A percentile compares a stretch with the other conserved stretches of the same genome.
These are phyloP conservation scores for Dictyostelium discoideum DNA, from an alignment of 78 protist genomes.

Conservation along the genomic window DNA sequence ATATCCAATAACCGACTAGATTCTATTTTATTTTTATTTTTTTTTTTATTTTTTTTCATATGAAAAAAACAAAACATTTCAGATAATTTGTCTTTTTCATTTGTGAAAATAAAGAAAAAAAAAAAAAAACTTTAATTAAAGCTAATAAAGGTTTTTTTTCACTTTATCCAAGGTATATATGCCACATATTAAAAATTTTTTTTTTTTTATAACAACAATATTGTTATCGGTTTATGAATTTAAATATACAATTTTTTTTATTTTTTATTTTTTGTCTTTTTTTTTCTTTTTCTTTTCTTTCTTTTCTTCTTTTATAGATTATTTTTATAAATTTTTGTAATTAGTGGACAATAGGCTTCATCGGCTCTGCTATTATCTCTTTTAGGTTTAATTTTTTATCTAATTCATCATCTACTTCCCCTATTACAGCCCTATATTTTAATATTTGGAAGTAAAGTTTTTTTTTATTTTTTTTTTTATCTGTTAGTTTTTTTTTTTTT, in stretches of 20 bases:
- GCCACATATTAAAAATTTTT: background rate
- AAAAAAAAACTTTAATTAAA: no score
- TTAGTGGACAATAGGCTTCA: constrained; percentile 60
- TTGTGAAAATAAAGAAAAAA: no score
- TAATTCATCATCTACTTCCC: constrained; percentile 59
- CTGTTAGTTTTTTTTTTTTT: background rate
- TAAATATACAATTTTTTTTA: no score
- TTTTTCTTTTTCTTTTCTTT: background rate
- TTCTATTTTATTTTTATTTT: no score
- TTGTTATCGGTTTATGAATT: no score
- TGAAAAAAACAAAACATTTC: no score
- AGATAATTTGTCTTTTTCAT: no score
- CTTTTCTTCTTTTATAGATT: background rate
- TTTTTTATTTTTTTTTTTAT: background rate
- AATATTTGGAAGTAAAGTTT: background rate
- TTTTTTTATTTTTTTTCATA: no score
- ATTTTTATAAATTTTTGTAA: background rate
- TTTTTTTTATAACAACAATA: background rate
- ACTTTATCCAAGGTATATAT: no score
- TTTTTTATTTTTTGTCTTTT: background rate
- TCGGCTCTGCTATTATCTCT: constrained; percentile 37
- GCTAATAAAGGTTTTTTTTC: no score
- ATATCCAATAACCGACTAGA: no score
- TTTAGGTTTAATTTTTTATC: constrained; percentile 42
- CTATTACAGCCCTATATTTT: constrained; percentile 61